These are phyloP conservation scores for Pelargonium nanum DNA, from an alignment of 345 rosid genomes.

Conservation along the genomic window DNA sequence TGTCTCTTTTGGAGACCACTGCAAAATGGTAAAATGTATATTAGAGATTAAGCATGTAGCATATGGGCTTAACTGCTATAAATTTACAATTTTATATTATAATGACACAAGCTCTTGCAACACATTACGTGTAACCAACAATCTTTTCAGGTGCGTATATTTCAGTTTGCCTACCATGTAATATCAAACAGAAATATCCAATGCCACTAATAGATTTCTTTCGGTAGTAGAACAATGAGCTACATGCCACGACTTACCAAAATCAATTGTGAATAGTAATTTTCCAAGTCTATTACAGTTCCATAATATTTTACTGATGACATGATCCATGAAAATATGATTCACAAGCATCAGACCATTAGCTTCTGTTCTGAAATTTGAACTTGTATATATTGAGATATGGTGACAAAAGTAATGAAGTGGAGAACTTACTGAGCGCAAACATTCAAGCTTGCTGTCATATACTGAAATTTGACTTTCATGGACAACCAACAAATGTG, in stretches of 20 bases:
- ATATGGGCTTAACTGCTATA: background rate
- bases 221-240: no score
- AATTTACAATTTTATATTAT: background rate
- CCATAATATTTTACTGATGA: no score
- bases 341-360: background rate
- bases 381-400: background rate
- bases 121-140: background rate
- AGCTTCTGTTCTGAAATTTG: background rate
- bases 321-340: no score
- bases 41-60: background rate
- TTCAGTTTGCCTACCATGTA: no score
- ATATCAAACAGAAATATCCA: no score
- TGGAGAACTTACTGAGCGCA: constrained; percentile 23
- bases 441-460: constrained; percentile 39
- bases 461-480: constrained; percentile 35
- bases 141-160: no score
- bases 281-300: no score
- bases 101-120: no score
- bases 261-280: no score
- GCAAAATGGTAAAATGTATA: constrained; percentile 9
- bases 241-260: no score
- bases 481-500: constrained; percentile 34
- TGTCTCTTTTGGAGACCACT: constrained; percentile 46
- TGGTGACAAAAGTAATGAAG: background rate
- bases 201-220: no score